Evolutionary conservation across 2,329 filamentous ascomycete species (phyloP), one percentile per base, ranked within the genome.

Genomic region (Nannizzia gypsea): DNA sequence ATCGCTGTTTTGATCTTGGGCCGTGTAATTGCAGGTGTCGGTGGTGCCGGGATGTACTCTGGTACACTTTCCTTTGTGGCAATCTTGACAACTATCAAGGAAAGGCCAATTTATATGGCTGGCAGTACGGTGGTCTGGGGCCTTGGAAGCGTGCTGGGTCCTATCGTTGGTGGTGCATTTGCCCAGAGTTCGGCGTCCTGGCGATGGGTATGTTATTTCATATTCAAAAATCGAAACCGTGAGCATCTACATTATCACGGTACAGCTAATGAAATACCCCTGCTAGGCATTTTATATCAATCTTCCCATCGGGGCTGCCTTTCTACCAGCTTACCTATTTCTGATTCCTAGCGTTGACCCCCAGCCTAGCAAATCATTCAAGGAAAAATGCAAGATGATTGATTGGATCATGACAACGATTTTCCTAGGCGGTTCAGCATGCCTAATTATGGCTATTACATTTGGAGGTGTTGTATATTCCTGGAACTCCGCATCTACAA

Each of bases 201-300:
- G 72, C 66, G 69, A 36, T 74, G 70, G 72, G 73, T 59, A 61
- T 3, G 60, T 36, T 34, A 34, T 34, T n/a, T n/a, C n/a, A n/a
- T n/a, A 34, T 34, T 44, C 17, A 13, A 15, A 6, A 1, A 11
- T 48, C 22, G n/a, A 4, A 11, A 38, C 44, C 17, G 36, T 34
- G 31, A 34, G 31, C 31, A 11, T 34, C 31, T 34, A 34, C 31
- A 34, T 24, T 22, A 40, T 50, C 50, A 24, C 22, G 22, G 46
- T 48, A 24, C n/a, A 8, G 28, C 22, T 36, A 38, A 58, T 13
- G 31, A 34, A 34, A 34, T 34, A 34, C 24, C 22, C 15, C 24
- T 15, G 24, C 15, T 73, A 70, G 72, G 31, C 58, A 60, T 61
- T 66, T 65, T 84, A 84, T 64, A 77, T 83, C 69, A 83, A 83